Conservation (phyloP, 805 yeast species). For the Priceomyces medius region DNA sequence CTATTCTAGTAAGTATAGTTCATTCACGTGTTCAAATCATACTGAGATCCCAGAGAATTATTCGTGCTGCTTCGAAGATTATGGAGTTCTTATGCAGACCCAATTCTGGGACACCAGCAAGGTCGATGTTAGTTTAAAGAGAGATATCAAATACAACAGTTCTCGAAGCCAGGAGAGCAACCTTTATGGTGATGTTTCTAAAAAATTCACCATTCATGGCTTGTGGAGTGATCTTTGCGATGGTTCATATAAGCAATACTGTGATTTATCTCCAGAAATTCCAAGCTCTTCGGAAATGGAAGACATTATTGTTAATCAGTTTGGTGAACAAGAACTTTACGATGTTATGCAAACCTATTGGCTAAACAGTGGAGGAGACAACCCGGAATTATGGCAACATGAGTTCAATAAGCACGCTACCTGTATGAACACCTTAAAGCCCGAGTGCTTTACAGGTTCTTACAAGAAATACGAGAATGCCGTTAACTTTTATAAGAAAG, state of each 20-base stretch:
- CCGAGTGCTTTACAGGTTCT: constrained; percentile 57
- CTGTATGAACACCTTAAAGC: constrained; percentile 77
- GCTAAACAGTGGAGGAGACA: constrained; percentile 72
- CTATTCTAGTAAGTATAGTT: constrained; percentile 12
- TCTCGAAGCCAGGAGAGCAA: neutral
- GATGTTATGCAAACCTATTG: constrained; percentile 59
- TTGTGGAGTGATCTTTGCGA: constrained; percentile 45
- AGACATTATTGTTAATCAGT: constrained; percentile 29
- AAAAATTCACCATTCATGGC: constrained; percentile 4
- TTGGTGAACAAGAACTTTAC: constrained; percentile 52
- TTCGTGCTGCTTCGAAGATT: constrained; percentile 80
- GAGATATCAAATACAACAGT: neutral
- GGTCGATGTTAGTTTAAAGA: neutral
- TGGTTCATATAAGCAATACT: constrained; percentile 78
- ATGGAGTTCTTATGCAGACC: constrained; percentile 79
- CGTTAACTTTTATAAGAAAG: constrained; percentile 44
- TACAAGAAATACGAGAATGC: constrained; percentile 31
- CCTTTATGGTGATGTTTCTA: neutral
- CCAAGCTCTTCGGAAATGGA: constrained; percentile 39
- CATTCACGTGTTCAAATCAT: constrained; percentile 13
- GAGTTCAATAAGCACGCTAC: constrained; percentile 95
- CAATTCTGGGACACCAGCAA: constrained; percentile 83
- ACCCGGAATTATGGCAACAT: constrained; percentile 76
- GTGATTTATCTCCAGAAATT: constrained; percentile 62
- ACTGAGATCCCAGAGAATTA: neutral